Base-by-base conservation (phyloP, 805 yeast species). In the Yarrowia sp. region DNA sequence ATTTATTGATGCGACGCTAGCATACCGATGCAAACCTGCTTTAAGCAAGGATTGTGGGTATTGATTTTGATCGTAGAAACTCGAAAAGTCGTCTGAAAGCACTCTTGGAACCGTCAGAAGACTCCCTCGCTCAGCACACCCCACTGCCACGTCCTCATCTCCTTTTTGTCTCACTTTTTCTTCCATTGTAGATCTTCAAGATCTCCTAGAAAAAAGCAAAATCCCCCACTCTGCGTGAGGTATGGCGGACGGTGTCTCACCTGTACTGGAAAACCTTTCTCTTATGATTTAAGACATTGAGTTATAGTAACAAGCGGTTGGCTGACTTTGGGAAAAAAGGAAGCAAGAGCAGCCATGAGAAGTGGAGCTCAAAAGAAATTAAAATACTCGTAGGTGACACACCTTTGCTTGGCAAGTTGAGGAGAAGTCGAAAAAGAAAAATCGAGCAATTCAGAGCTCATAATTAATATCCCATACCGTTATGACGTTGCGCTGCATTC, bases 161-260 rank as follows among this genome's bases (percentile, higher is more conserved):
- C 28, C 28, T 8, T 14, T 22, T n/a, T 43, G 48, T 43, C 48
- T 43, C 48, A 43, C 48, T 43, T 43, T 47, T 47, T 32, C 36
- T 17, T 33, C 53, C 53, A 48, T 48, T 48, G 55, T 35, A 48
- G 55, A 48, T 48, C 55, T 48, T 48, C 41, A 35, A 48, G 55
- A 48, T 48, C 41, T 48, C 31, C 31, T 9, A 4, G 28, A 13
- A 14, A 15, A 33, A 35, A 18, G 22, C 28, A 33, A 48, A 17
- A 35, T 3, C 33, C 18, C 53, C 53, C 39, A 48, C 53, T 38
- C 53, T 33, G 39, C 39, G 39, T 48, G 39, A 10, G 8, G 3
- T 33, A 33, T 48, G 28, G 53, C 36, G 53, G 39, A 48, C 53
- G 33, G 15, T 48, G 53, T 48, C 53, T 48, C 39, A 48, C 39